Conservation (phyloP, 345 rosid genomes). For the Geranium rotundifolium region DNA sequence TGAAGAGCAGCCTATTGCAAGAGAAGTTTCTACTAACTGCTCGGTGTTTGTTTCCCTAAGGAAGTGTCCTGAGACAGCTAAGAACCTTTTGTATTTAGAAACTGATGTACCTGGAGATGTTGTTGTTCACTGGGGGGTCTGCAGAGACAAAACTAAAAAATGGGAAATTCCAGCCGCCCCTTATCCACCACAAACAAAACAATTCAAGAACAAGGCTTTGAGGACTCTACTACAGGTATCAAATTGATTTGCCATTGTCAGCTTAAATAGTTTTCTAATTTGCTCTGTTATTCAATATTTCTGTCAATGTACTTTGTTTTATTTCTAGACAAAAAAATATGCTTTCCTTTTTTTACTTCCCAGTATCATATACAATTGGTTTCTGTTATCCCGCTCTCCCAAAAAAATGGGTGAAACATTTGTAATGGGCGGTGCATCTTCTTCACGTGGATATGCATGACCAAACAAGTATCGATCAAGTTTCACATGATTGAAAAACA, state of each 20-base stretch:
- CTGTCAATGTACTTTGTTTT: background rate
- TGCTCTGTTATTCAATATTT: background rate
- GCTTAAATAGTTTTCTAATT: background rate
- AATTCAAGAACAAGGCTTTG: conserved; percentile 76
- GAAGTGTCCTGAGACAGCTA: conserved; percentile 54
- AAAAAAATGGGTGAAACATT: too few relatives aligned
- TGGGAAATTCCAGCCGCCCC: conserved; percentile 86
- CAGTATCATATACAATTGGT: too few relatives aligned
- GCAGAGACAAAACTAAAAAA: conserved; percentile 53
- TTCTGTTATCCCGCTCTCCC: too few relatives aligned
- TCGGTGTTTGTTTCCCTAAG: conserved; percentile 51
- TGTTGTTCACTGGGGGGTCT: conserved; percentile 94
- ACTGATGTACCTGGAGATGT: conserved; percentile 83
- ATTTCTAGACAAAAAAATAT: too few relatives aligned
- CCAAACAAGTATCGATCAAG: too few relatives aligned
- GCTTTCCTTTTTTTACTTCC: too few relatives aligned
- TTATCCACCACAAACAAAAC: conserved; percentile 59
- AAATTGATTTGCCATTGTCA: conserved; percentile 2
- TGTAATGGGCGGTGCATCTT: too few relatives aligned
- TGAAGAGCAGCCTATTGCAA: conserved; percentile 56
- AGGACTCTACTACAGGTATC: conserved; percentile 68
- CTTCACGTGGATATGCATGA: too few relatives aligned
- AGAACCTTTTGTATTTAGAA: conserved; percentile 49
- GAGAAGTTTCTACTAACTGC: conserved; percentile 34
- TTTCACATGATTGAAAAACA: too few relatives aligned